phyloP scores from a whole-genome alignment of 371 early-diverging fungal genomes.

The Circinella minor region DNA sequence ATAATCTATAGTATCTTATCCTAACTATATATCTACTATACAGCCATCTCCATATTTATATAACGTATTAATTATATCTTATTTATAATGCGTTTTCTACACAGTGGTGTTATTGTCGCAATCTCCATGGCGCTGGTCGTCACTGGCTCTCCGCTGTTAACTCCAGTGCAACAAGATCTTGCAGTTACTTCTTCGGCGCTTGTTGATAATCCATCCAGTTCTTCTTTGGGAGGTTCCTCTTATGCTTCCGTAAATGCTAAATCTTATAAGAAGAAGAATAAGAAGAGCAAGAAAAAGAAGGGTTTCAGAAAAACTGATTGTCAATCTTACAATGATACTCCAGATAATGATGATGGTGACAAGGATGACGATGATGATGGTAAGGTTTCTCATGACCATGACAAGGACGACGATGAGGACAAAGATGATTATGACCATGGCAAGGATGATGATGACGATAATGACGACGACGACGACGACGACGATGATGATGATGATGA shows the following conservation, averaged over 20 bases:
- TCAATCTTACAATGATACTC: no score
- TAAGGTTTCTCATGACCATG: background rate
- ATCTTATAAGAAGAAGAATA: no score
- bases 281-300: no score
- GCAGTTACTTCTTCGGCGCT: no score
- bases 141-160: slow-evolving; percentile 9
- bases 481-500: slow-evolving; percentile 10
- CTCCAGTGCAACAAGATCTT: background rate
- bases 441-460: slow-evolving; percentile 1
- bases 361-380: slow-evolving; percentile 3
- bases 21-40: background rate
- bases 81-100: slow-evolving; percentile 10
- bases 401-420: slow-evolving; percentile 8
- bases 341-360: background rate
- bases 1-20: no score
- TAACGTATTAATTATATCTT: background rate
- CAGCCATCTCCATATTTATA: background rate
- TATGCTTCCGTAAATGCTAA: no score
- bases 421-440: background rate
- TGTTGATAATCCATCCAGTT: no score
- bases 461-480: slow-evolving; percentile 3
- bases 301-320: no score
- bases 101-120: slow-evolving; percentile 12
- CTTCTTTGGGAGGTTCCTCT: no score
- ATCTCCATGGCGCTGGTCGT: slow-evolving; percentile 25